phyloP scores from a whole-genome alignment of 2,329 filamentous ascomycete species.

The Colletotrichum sp. region DNA sequence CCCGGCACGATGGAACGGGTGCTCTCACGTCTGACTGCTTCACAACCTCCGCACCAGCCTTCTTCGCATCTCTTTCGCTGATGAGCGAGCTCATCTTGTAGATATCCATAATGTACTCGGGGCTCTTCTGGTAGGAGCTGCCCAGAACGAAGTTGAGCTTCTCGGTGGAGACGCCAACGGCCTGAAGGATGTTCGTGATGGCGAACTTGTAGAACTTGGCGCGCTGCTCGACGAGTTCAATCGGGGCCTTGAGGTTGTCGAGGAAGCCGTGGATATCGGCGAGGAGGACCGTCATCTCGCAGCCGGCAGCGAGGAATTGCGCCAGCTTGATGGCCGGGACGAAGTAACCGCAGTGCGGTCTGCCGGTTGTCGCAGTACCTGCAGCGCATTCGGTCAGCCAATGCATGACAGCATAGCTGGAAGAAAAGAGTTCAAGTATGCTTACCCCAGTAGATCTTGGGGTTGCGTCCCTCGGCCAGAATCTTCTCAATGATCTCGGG shows the following conservation, averaged over 20 bases:
- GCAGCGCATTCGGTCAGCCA: slow-evolving; percentile 4
- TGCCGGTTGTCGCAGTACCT: slow-evolving; percentile 84
- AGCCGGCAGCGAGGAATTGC: slow-evolving; percentile 84
- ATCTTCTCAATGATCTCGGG: slow-evolving; percentile 82
- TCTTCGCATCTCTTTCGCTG: slow-evolving; percentile 83
- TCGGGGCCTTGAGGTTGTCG: slow-evolving; percentile 84
- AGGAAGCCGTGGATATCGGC: slow-evolving; percentile 80
- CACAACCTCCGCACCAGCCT: slow-evolving; percentile 91
- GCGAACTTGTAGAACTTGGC: slow-evolving; percentile 82
- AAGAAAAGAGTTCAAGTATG: not conserved
- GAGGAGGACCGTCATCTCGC: slow-evolving; percentile 80
- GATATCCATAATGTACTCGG: slow-evolving; percentile 84
- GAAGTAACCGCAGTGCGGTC: slow-evolving; percentile 89
- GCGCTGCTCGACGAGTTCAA: slow-evolving; percentile 84
- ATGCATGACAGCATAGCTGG: not conserved
- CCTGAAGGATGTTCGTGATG: slow-evolving; percentile 76
- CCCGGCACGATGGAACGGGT: not conserved
- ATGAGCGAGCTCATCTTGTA: slow-evolving; percentile 76
- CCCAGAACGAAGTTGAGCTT: slow-evolving; percentile 86
- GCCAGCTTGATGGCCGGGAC: slow-evolving; percentile 89
- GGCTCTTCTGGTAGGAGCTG: slow-evolving; percentile 77
- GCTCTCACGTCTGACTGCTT: slow-evolving; percentile 72
- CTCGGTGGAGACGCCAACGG: slow-evolving; percentile 79
- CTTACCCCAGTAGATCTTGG: slow-evolving; percentile 84
- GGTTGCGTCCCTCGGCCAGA: slow-evolving; percentile 70